These are phyloP conservation scores for Diutina siamensis DNA, from an alignment of 1,139 yeast genomes.

Conservation along the genomic window DNA sequence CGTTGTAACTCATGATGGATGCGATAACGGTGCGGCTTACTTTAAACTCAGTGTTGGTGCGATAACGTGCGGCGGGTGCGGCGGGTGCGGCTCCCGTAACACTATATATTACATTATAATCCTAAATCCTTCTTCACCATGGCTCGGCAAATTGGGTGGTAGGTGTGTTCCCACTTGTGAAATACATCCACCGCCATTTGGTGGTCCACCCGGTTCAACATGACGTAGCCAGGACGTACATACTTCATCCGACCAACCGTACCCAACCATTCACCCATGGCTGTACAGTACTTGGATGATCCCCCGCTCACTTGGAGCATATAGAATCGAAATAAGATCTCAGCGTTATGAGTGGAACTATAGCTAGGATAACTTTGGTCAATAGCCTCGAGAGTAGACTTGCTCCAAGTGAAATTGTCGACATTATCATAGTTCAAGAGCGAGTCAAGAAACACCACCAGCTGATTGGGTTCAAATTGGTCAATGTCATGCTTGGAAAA, in stretches of 20 bases:
- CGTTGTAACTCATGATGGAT: conserved; percentile 47
- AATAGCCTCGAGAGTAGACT: conserved; percentile 30
- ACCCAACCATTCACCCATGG: conserved; percentile 72
- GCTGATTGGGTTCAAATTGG: conserved; percentile 60
- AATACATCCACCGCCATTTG: conserved; percentile 58
- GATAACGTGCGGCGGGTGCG: too few relatives aligned
- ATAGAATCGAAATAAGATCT: conserved; percentile 71
- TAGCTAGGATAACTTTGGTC: conserved; percentile 33
- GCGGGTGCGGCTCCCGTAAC: too few relatives aligned
- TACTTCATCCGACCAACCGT: conserved; percentile 93
- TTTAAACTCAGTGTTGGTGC: too few relatives aligned
- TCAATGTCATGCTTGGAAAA: conserved; percentile 33
- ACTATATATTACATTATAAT: conserved; percentile 6
- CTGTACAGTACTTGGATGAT: conserved; percentile 31
- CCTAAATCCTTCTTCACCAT: conserved; percentile 69
- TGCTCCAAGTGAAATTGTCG: conserved; percentile 24
- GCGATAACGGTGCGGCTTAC: neutral
- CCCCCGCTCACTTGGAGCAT: conserved; percentile 45
- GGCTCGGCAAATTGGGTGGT: conserved; percentile 79
- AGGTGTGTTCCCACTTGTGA: conserved; percentile 40
- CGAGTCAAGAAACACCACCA: conserved; percentile 67
- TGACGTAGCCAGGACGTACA: conserved; percentile 74
- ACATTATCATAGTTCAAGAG: conserved; percentile 28
- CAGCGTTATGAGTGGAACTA: conserved; percentile 55
- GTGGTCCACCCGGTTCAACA: conserved; percentile 53